These are phyloP conservation scores for Wickerhamiella lipophila DNA, from an alignment of 805 yeast genomes.

Conservation along the genomic window DNA sequence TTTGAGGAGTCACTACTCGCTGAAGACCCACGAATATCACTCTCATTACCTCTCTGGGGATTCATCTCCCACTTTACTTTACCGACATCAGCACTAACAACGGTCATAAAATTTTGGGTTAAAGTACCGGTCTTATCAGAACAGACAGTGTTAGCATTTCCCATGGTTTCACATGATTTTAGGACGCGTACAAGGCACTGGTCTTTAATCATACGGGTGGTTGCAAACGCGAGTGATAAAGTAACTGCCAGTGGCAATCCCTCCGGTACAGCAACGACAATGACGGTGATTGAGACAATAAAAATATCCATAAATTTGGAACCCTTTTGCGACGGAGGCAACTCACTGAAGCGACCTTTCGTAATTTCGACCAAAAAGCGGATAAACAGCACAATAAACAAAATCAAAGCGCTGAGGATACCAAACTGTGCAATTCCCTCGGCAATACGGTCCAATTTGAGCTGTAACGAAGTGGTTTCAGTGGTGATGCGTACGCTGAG, in stretches of 20 bases:
- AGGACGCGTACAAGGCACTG: slow-evolving; percentile 40
- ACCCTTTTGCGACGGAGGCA: slow-evolving; percentile 63
- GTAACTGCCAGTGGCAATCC: slow-evolving; percentile 94
- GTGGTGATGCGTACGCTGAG: slow-evolving; percentile 59
- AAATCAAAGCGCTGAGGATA: slow-evolving; percentile 65
- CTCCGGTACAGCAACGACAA: slow-evolving; percentile 96
- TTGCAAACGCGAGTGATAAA: slow-evolving; percentile 74
- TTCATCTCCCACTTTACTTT: slow-evolving; percentile 25
- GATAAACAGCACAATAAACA: slow-evolving; percentile 67
- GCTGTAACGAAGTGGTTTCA: slow-evolving; percentile 83
- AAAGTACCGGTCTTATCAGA: slow-evolving; percentile 97
- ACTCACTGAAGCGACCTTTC: slow-evolving; percentile 26
- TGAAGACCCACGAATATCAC: slow-evolving; percentile 3
- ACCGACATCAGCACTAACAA: slow-evolving; percentile 67
- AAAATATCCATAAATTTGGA: slow-evolving; percentile 70
- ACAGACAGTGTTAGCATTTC: slow-evolving; percentile 93
- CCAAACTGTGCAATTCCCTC: slow-evolving; percentile 95
- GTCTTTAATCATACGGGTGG: slow-evolving; percentile 34
- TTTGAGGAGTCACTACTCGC: neutral
- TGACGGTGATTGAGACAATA: slow-evolving; percentile 88
- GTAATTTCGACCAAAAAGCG: slow-evolving; percentile 57
- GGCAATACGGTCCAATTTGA: slow-evolving; percentile 66
- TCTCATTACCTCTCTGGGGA: slow-evolving; percentile 8
- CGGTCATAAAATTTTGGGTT: slow-evolving; percentile 87
- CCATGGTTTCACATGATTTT: slow-evolving; percentile 96